These are phyloP conservation scores for Linum trigynum DNA, from an alignment of 345 rosid genomes.

Conservation along the genomic window DNA sequence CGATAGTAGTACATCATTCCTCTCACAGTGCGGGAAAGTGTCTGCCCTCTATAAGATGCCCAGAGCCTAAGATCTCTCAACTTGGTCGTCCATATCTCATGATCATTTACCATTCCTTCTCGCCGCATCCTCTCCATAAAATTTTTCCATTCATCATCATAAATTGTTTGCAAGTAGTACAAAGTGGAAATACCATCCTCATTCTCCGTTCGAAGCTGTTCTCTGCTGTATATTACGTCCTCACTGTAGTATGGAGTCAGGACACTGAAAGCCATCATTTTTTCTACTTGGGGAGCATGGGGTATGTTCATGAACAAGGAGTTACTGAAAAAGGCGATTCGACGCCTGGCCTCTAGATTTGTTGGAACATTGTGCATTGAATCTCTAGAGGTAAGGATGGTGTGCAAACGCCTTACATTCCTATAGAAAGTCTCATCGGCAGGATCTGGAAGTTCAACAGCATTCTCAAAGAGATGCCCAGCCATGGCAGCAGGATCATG, in stretches of 20 bases:
- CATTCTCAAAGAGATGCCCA: conserved; percentile 72
- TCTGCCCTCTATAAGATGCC: conserved; percentile 96
- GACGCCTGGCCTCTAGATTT: conserved; percentile 78
- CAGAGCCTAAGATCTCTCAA: conserved; percentile 77
- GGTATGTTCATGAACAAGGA: conserved; percentile 96
- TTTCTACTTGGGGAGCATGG: conserved; percentile 71
- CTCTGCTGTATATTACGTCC: conserved; percentile 65
- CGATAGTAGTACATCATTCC: conserved; percentile 94
- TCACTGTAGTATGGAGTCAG: conserved; percentile 87
- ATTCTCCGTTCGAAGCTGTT: conserved; percentile 54
- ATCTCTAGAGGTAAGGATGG: conserved; percentile 74
- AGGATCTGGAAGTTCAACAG: conserved; percentile 46
- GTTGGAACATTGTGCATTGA: conserved; percentile 70
- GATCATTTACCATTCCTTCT: conserved; percentile 62
- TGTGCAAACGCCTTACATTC: conserved; percentile 62
- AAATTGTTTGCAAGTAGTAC: conserved; percentile 78
- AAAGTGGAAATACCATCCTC: conserved; percentile 86
- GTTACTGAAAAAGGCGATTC: conserved; percentile 85
- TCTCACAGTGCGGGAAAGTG: conserved; percentile 81
- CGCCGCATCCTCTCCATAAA: conserved; percentile 76
- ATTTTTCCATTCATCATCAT: conserved; percentile 82
- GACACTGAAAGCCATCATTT: conserved; percentile 93
- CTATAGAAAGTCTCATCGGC: conserved; percentile 52
- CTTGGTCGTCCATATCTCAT: conserved; percentile 59
- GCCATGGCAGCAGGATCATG: conserved; percentile 26